Base-by-base conservation (phyloP, 2,329 filamentous ascomycete genomes). In the Aspergillus japonicus region DNA sequence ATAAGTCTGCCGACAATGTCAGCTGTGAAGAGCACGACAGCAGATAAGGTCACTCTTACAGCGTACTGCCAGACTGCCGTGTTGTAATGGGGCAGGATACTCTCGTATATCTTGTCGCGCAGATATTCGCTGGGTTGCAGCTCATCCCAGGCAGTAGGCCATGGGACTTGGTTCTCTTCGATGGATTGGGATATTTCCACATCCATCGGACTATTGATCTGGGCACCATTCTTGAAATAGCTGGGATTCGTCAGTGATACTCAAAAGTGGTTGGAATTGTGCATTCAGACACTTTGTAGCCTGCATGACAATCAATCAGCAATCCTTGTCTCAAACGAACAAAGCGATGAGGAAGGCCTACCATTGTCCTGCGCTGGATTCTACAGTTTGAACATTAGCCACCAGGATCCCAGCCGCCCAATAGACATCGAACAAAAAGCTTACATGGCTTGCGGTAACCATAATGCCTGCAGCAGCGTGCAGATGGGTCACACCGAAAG, bases 191-290 rank as follows among this genome's bases (percentile, higher is more conserved):
- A 82, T 57, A 89, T 89, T 31, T 83, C 82, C 21, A 68, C 75
- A 64, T 88, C 86, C 62, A 85, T 82, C 3, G 86, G 86, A 10
- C 85, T 81, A 56, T 88, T 87, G 64, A 89, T 88, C 69, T 89
- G 86, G 66, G 84, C 86, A 2, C 85, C 86, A 67, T 87, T 88
- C 16, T 77, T 78, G 77, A 84, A 87, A 74, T 88, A 89, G 8
- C 77, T 79, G 65, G 24, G 23, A 31, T 39, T 54, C 33, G 65
- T 75, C 53, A 75, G 69, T 60, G 54, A 24, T 24, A 47, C 14
- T 35, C 26, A 57, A 60, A 35, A 7, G 21, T 49, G 42, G 49
- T 23, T 26, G 50, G 52, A 23, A 56, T 26, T 29, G 50, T 52
- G 50, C 44, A 53, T 47, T 47, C 71, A 58, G 69, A 79, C 70